phyloP scores from a whole-genome alignment of 768 basidiomycete species.

The Panaeolus cyanescens region DNA sequence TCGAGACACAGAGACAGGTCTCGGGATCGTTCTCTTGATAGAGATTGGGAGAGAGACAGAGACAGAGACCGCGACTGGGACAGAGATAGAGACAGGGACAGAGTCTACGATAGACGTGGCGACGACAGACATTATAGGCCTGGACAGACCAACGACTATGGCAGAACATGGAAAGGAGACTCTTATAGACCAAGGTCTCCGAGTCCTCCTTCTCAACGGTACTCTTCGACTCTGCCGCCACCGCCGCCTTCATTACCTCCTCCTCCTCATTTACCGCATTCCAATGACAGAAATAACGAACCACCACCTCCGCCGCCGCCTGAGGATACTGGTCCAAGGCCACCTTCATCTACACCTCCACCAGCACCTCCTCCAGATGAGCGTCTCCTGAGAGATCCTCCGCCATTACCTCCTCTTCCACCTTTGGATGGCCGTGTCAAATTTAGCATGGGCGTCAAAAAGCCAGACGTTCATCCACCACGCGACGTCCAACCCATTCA shows the following conservation, averaged over 20 bases:
- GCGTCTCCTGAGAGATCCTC: slow-evolving; percentile 20
- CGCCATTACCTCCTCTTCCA: slow-evolving; percentile 15
- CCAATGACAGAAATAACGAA: background rate
- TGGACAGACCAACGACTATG: slow-evolving; percentile 17
- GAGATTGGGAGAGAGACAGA: slow-evolving; percentile 30
- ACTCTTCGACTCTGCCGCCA: slow-evolving; percentile 17
- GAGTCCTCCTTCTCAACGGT: slow-evolving; percentile 20
- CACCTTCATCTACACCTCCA: slow-evolving; percentile 32
- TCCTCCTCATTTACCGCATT: slow-evolving; percentile 10
- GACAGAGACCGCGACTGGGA: slow-evolving; percentile 16
- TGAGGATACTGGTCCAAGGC: slow-evolving; percentile 18
- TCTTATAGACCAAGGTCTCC: slow-evolving; percentile 16
- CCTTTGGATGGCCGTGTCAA: background rate
- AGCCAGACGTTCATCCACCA: background rate
- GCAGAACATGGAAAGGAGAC: slow-evolving; percentile 33
- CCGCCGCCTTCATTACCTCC: slow-evolving; percentile 17
- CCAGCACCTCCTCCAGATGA: slow-evolving; percentile 23
- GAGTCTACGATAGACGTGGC: slow-evolving; percentile 9
- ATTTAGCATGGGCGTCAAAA: background rate
- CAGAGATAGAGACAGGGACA: slow-evolving; percentile 11
- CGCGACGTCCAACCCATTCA: background rate
- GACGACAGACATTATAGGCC: slow-evolving; percentile 28
- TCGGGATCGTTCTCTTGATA: slow-evolving; percentile 31
- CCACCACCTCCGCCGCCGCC: slow-evolving; percentile 21
- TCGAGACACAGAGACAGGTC: slow-evolving; percentile 33